Conservation (phyloP, 257 asterid species). For the Paulownia fortunei region DNA sequence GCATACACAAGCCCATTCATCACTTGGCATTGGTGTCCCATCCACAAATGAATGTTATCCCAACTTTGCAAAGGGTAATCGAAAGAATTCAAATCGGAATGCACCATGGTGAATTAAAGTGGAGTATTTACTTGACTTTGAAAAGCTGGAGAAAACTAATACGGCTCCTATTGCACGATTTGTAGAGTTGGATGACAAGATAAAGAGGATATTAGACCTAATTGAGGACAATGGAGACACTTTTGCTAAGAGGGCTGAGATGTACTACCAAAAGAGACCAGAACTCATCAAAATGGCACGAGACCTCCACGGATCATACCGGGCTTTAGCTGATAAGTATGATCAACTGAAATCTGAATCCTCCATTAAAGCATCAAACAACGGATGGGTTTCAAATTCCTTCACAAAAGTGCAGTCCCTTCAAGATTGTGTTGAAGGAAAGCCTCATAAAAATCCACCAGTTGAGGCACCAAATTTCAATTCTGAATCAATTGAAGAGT, state of each 20-base stretch:
- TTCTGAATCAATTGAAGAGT: background rate
- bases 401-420: background rate
- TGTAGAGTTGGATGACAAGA: slow-evolving; percentile 49
- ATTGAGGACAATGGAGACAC: slow-evolving; percentile 50
- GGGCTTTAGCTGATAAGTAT: slow-evolving; percentile 41
- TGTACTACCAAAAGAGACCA: slow-evolving; percentile 52
- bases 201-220: slow-evolving; percentile 40
- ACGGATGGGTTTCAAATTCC: slow-evolving; percentile 27
- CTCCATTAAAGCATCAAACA: slow-evolving; percentile 20
- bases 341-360: slow-evolving; percentile 36
- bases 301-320: slow-evolving; percentile 41
- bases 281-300: slow-evolving; percentile 37
- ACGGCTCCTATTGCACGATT: too few species aligned
- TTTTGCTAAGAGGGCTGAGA: slow-evolving; percentile 46
- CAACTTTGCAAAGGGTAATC: too few species aligned
- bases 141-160: too few species aligned
- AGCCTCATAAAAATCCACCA: background rate
- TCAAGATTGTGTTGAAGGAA: background rate
- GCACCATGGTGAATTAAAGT: too few species aligned
- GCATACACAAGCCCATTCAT: too few species aligned
- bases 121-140: too few species aligned
- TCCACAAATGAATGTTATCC: too few species aligned
- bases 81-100: too few species aligned
- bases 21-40: too few species aligned
- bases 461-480: background rate